phyloP scores from a whole-genome alignment of 179 eudicot species.

The Silene coronaria region DNA sequence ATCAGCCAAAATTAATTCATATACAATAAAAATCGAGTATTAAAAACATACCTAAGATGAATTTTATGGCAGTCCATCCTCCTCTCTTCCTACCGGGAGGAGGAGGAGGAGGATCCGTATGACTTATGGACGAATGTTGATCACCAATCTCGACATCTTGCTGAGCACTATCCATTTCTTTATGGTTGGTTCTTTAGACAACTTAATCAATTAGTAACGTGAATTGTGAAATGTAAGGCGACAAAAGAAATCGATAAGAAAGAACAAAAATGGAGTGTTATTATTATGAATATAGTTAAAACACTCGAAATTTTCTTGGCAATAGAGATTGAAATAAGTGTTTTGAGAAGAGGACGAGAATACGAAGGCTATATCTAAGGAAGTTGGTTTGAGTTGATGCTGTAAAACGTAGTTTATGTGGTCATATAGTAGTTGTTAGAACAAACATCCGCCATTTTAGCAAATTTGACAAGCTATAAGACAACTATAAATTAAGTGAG shows the following conservation, averaged over 20 bases:
- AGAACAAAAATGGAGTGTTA: background rate
- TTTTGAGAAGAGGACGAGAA: slow-evolving; percentile 1
- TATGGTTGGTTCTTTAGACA: background rate
- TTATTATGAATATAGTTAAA: background rate
- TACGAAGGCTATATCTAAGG: slow-evolving; percentile 14
- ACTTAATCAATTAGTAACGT: background rate
- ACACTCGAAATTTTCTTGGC: background rate
- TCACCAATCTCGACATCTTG: slow-evolving; percentile 10
- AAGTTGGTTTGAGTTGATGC: slow-evolving; percentile 1
- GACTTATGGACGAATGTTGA: background rate
- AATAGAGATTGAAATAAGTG: background rate
- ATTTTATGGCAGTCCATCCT: slow-evolving; percentile 69
- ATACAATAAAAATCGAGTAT: no score
- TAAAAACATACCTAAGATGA: slow-evolving; percentile 73
- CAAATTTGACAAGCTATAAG: background rate
- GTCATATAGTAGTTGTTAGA: background rate
- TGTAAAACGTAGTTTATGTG: slow-evolving; percentile 9
- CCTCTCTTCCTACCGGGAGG: slow-evolving; percentile 29
- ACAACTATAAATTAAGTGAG: background rate
- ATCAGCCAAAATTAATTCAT: no score
- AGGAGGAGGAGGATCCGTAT: background rate
- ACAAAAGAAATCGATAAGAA: background rate
- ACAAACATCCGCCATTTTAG: slow-evolving; percentile 2
- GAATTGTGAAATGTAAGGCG: background rate
- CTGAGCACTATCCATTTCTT: background rate